Evolutionary conservation across 768 basidiomycete species (phyloP), one percentile per base, ranked within the genome.

Genomic region (Boletellus emodensis): DNA sequence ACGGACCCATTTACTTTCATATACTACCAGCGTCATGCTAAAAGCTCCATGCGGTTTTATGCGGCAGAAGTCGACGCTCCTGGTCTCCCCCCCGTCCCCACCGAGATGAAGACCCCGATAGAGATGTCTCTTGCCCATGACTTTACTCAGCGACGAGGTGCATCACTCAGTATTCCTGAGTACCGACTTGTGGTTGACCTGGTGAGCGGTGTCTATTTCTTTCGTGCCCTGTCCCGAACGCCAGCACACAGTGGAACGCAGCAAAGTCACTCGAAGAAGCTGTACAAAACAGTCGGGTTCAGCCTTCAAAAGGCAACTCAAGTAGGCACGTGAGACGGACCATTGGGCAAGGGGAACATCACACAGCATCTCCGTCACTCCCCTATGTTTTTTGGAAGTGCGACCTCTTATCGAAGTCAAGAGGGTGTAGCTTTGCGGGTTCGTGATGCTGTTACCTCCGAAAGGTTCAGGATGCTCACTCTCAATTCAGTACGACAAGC

Each of bases 31-130:
- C 76, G 80, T 12, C 84, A 85, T 35, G 62, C 73, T n/a, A 65
- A 71, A 15, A 64, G 68, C 6, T 79, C 81, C 4, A 69, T 88
- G 51, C 77, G 85, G n/a, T 88, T 85, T 55, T 84, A 90, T 57
- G 67, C 80, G 0, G 63, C 86, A 18, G 71, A 75, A 43, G 63
- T 68, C 4, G 61, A 72, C 10, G 52, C 60, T 12, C 62, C 68
- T 35, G 54, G 67, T 58, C 30, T 35, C 12, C n/a, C 48, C 45
- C 65, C 20, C 11, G 10, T 46, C 12, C 62, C 38, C 40, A 33
- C 48, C 46, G 58, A 52, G 43, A 40, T 20, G 32, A 64, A 49
- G 41, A 60, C 57, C 40, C 61, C 60, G 9, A 65, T 59, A 56
- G 57, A 64, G 30, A 62, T 51, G 14, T 66, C 68, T 34, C 58